Percentiles rank a stretch among this genome's conserved stretches.
Conservation (phyloP, 208 protist genomes). For the Leishmania mexicana region DNA sequence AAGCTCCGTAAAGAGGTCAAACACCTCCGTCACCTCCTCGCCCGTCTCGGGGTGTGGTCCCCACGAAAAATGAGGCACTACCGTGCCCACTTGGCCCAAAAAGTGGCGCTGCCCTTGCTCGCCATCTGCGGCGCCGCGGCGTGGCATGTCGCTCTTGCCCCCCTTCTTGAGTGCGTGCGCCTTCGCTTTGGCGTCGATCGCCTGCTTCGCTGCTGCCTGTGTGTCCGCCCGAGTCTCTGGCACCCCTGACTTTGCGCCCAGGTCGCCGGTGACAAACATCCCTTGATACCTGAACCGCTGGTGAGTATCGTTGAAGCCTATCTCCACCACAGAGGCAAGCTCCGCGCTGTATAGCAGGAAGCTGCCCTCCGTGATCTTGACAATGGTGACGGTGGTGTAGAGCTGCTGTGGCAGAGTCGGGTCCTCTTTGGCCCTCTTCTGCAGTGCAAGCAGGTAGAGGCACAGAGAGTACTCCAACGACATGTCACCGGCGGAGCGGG, state of each 20-base stretch:
- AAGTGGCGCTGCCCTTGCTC: background rate
- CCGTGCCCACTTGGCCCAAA: background rate
- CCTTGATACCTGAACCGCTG: conserved; percentile 38
- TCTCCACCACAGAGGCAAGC: conserved; percentile 53
- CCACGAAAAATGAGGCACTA: conserved; percentile 19
- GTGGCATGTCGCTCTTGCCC: conserved; percentile 31
- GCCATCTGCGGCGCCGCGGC: background rate
- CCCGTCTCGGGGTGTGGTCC: conserved; percentile 29
- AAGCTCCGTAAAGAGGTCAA: conserved; percentile 39
- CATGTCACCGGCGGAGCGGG: conserved; percentile 53
- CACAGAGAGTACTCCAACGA: conserved; percentile 76
- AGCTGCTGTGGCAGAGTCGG: conserved; percentile 19
- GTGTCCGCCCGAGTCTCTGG: background rate
- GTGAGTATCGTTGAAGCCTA: conserved; percentile 51
- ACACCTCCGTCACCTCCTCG: conserved; percentile 47
- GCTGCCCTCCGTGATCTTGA: conserved; percentile 29
- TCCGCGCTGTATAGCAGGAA: conserved; percentile 47
- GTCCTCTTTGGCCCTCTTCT: conserved; percentile 29
- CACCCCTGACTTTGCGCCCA: background rate
- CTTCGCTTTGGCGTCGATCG: conserved; percentile 28
- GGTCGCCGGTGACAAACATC: conserved; percentile 9
- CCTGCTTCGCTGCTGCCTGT: background rate
- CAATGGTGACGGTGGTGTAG: conserved; percentile 24
- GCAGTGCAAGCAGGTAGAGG: conserved; percentile 73
- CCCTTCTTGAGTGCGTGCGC: conserved; percentile 32